Evolutionary conservation across 768 basidiomycete genomes (phyloP), one percentile per base, ranked within the genome.

Genomic region (Cantharellus cinnabarinus): DNA sequence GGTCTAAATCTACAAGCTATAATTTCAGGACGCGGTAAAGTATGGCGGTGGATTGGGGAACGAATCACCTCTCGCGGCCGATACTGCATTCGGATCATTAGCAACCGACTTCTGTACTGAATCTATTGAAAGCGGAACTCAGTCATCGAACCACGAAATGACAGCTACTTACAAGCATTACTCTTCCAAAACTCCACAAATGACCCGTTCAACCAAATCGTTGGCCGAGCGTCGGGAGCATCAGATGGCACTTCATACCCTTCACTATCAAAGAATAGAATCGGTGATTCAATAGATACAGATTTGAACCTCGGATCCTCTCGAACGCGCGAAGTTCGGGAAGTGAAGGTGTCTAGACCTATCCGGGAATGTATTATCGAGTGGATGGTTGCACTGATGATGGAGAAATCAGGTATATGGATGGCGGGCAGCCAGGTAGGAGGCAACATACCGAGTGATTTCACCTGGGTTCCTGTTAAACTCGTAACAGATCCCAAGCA

Each of bases 171-270:
- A 94, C 94, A 89, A 67, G 91, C 95, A 67, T 94, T 93, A 52
- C 89, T 91, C 72, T 98, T 98, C 85, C 89, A 93, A 69, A 97
- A 99, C 70, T 99, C 95, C 3, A 95, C 81, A 70, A 98, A 98
- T 0, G 83, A 79, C 89, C 93, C 98, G 69, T 98, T 93, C 67
- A 98, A 87, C 95, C 95, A 98, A 42, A 95, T 76, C 70, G 91
- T 89, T 37, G 67, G 61, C 20, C 68, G 68, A 44, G 71, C 74
- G 37, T 80, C 86, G 15, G 61, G 61, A 40, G 61, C 59, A 44
- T 50, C 50, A n/a, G 62, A 52, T 37, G 40, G 60, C 10, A 53
- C 60, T 3, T 29, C 56, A 15, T 57, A 64, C 15, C 63, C 58
- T 7, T 61, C 58, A 34, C 51, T 42, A 34, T 64, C 58, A 29